Evolutionary conservation across 2,329 filamentous ascomycete genomes (phyloP), one percentile per base, ranked within the genome.

Genomic region (Calonectria multiphialidica): DNA sequence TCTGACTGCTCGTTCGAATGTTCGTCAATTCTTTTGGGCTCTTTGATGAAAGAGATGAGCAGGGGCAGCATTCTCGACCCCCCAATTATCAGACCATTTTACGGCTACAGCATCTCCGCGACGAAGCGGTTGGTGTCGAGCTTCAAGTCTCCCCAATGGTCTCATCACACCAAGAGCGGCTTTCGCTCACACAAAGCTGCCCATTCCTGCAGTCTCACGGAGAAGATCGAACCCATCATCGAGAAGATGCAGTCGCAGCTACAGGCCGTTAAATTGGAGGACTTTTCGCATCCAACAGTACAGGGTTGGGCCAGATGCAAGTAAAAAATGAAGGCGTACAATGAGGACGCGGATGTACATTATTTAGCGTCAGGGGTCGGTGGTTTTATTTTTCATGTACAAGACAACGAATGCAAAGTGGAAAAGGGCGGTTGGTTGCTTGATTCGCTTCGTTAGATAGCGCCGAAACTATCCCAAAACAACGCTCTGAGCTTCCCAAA

Each of bases 21-120:
- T 28, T 73, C 69, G 8, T 69, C 72, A 2, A 72, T 75, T 15
- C 57, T 76, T 12, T 70, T 79, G 9, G 76, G 77, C 33, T 65
- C 72, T 2, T 30, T 79, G 15, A 71, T 62, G 7, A 77, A 72
- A 9, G 23, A 70, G n/a, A 44, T 74, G 45, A 65, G 15, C 21
- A 33, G n/a, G 47, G 18, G 42, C 7, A 53, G 33, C 1, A 47
- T 70, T 16, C 55, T 70, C 7, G 55, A 59, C 13, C 73, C 30
- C 49, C 59, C 53, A 8, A 37, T 59, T 15, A 59, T 59, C 33
- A 25, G 53, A 23, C 53, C 53, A 2, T 59, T 59, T 28, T 59
- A 59, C 35, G 53, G 53, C 53, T 59, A 59, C 33, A 59, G 53
- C 21, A 25, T 59, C 23, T 59, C 53, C 13, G 53, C 53, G 21